Evolutionary conservation across 1,284 basidiomycete genomes (phyloP).

Genomic region (Anthracocystis panici-leucophaei): DNA sequence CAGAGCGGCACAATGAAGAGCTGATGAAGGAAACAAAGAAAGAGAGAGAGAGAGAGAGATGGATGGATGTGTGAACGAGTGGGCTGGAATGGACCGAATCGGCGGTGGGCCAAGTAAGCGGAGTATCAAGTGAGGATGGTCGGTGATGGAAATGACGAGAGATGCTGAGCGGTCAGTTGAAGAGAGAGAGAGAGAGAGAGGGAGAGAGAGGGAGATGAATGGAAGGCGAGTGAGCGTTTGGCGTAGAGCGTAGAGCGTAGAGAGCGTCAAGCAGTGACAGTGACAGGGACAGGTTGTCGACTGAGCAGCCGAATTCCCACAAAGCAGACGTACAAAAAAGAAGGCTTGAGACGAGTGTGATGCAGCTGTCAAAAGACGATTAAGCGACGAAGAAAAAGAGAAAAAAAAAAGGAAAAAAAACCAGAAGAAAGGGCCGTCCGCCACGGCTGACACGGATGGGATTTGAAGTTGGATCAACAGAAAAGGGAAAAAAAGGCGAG

Average conservation of each 20-base stretch:
- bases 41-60: background rate
- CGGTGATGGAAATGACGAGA: slow-evolving; percentile 33
- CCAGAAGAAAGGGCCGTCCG: background rate
- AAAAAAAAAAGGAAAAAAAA: background rate
- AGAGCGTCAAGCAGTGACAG: no score
- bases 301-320: no score
- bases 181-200: slow-evolving; percentile 11
- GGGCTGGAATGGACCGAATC: slow-evolving; percentile 15
- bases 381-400: background rate
- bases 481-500: background rate
- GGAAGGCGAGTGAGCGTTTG: slow-evolving; percentile 1
- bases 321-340: background rate
- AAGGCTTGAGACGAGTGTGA: slow-evolving; percentile 5
- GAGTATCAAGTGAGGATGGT: slow-evolving; percentile 10
- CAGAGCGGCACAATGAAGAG: background rate
- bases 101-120: slow-evolving; percentile 19
- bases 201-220: slow-evolving; percentile 6
- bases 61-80: slow-evolving; percentile 3
- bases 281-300: no score
- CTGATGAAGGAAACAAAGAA: background rate
- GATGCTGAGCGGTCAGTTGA: background rate
- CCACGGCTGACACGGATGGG: no score
- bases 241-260: no score
- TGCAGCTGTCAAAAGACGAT: background rate
- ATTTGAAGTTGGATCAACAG: background rate